phyloP scores from a whole-genome alignment of 331 rosid species.

The Stylosanthes scabra region DNA sequence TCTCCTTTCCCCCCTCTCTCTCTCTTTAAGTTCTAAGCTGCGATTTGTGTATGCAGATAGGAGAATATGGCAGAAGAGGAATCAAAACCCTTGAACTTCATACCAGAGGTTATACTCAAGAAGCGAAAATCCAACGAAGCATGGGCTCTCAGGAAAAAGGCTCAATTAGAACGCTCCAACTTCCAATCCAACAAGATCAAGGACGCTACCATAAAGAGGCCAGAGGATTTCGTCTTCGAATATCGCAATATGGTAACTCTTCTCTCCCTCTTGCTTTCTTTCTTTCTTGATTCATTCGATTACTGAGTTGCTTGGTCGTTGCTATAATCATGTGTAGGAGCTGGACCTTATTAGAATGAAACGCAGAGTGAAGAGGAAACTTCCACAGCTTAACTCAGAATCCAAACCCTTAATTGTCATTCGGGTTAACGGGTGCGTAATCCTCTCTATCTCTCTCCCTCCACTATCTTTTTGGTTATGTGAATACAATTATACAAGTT shows the following conservation, averaged over 20 bases:
- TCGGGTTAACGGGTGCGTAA: constrained; percentile 74
- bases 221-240: constrained; percentile 78
- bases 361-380: constrained; percentile 73
- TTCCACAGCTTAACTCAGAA: constrained; percentile 34
- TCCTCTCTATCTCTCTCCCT: not conserved
- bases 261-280: not conserved
- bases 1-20: not conserved
- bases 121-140: constrained; percentile 76
- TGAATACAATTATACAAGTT: not conserved
- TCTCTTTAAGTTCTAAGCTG: not conserved
- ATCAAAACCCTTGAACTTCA: constrained; percentile 50
- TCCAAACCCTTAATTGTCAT: constrained; percentile 63
- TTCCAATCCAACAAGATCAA: constrained; percentile 49
- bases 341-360: constrained; percentile 77
- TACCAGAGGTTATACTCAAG: constrained; percentile 78
- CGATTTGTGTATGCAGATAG: not conserved
- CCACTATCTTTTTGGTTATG: not conserved
- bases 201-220: constrained; percentile 43
- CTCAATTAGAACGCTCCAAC: constrained; percentile 64
- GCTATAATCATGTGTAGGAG: constrained; percentile 52
- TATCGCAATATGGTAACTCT: constrained; percentile 65
- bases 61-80: constrained; percentile 63
- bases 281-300: not conserved
- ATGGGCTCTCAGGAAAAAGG: constrained; percentile 65
- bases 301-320: not conserved